phyloP scores from a whole-genome alignment of 2,329 filamentous ascomycete genomes.

The Aspergillus pseudoterreus region DNA sequence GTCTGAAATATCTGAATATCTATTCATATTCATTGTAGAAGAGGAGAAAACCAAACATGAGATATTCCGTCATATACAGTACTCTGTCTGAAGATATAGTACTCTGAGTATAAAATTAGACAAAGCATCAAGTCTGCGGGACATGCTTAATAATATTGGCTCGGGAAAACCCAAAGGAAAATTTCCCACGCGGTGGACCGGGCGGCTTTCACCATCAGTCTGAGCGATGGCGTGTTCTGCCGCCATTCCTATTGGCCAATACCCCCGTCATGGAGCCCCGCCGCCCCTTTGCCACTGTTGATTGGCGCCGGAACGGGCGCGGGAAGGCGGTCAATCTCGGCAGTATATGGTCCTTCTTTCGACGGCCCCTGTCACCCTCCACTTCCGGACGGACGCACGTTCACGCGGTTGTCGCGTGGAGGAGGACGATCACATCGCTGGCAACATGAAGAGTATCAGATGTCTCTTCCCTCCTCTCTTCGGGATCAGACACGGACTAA shows the following conservation, averaged over 20 bases:
- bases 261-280: background rate
- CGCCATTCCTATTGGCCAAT: conserved; percentile 21
- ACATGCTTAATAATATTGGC: too few relatives aligned
- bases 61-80: too few relatives aligned
- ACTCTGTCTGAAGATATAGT: too few relatives aligned
- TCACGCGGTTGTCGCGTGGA: too few relatives aligned
- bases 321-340: background rate
- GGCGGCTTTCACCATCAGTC: conserved; percentile 27
- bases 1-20: too few relatives aligned
- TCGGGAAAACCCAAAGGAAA: background rate
- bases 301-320: conserved; percentile 8
- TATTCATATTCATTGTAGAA: too few relatives aligned
- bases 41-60: too few relatives aligned
- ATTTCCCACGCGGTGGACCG: conserved; percentile 15
- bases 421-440: too few relatives aligned
- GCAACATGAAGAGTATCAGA: background rate
- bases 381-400: too few relatives aligned
- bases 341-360: conserved; percentile 2
- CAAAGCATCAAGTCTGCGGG: too few relatives aligned
- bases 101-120: too few relatives aligned
- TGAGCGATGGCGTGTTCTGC: conserved; percentile 31
- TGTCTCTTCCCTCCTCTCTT: background rate
- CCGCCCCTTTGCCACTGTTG: background rate
- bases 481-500: background rate
- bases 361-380: background rate